These are phyloP conservation scores for Pythium vanterpoolii DNA, from an alignment of 352 stramenopile genomes.

Conservation along the genomic window DNA sequence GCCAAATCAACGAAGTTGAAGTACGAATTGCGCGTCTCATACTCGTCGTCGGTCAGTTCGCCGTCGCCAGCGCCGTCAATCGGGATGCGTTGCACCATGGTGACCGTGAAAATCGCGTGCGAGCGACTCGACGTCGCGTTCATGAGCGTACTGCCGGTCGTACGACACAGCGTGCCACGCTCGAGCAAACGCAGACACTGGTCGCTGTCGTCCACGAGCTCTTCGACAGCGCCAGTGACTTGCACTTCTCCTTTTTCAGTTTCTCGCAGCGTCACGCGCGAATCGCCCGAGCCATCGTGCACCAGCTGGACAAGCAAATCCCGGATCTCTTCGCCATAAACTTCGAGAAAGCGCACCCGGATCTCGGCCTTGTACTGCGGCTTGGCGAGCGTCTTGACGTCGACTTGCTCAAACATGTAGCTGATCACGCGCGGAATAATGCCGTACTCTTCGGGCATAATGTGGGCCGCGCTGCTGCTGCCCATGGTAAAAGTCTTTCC, in stretches of 20 bases:
- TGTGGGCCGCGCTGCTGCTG: slow-evolving; percentile 78
- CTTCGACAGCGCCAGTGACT: slow-evolving; percentile 75
- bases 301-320: slow-evolving; percentile 84
- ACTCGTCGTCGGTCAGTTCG: slow-evolving; percentile 53
- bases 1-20: slow-evolving; percentile 93
- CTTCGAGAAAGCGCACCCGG: slow-evolving; percentile 89
- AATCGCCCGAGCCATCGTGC: slow-evolving; percentile 59
- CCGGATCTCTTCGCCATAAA: slow-evolving; percentile 90
- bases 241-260: slow-evolving; percentile 76
- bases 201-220: slow-evolving; percentile 59
- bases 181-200: slow-evolving; percentile 83
- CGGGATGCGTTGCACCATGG: slow-evolving; percentile 76
- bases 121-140: slow-evolving; percentile 90
- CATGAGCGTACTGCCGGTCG: slow-evolving; percentile 89
- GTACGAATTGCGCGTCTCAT: slow-evolving; percentile 78
- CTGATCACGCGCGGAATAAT: slow-evolving; percentile 86
- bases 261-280: slow-evolving; percentile 78
- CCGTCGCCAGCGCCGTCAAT: slow-evolving; percentile 40
- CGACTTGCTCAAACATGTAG: slow-evolving; percentile 83
- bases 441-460: slow-evolving; percentile 75
- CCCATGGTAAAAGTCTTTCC: slow-evolving; percentile 90
- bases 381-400: slow-evolving; percentile 50
- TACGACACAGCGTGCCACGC: slow-evolving; percentile 78
- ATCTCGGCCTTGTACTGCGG: slow-evolving; percentile 62
- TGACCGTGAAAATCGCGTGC: slow-evolving; percentile 91